A percentile compares a stretch with the other conserved stretches of the same genome.
Conservation (phyloP, 805 yeast genomes). For the Kuraishia floccosa region DNA sequence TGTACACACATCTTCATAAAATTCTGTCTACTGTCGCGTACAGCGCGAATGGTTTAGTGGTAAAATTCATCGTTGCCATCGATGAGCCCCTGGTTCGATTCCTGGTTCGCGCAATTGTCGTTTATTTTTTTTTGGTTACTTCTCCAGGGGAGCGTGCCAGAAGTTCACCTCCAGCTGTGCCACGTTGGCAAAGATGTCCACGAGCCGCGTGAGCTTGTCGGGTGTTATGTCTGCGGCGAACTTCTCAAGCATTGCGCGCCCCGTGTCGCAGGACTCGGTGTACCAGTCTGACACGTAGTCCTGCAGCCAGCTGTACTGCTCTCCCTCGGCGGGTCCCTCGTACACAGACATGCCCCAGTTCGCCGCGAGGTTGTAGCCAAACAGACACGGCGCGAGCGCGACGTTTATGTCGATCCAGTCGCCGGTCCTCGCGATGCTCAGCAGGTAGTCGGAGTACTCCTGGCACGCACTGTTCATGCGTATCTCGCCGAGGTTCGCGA, state of each 20-base stretch:
- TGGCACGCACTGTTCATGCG: slow-evolving; percentile 44
- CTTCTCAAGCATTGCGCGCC: slow-evolving; percentile 34
- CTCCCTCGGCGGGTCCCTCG: slow-evolving; percentile 17
- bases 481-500: slow-evolving; percentile 32
- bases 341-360: slow-evolving; percentile 13
- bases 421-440: slow-evolving; percentile 38
- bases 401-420: slow-evolving; percentile 57
- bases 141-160: slow-evolving; percentile 29
- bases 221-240: slow-evolving; percentile 26
- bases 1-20: too few species aligned
- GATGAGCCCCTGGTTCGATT: slow-evolving; percentile 2
- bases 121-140: slow-evolving; percentile 1
- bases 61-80: slow-evolving; percentile 2
- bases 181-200: slow-evolving; percentile 48
- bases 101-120: slow-evolving; percentile 2
- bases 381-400: slow-evolving; percentile 65
- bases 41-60: slow-evolving; percentile 2
- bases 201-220: slow-evolving; percentile 36
- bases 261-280: slow-evolving; percentile 36
- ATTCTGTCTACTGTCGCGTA: too few species aligned
- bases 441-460: slow-evolving; percentile 50
- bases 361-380: slow-evolving; percentile 60
- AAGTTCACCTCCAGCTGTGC: slow-evolving; percentile 51
- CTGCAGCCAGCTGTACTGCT: slow-evolving; percentile 43
- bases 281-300: slow-evolving; percentile 55